A percentile compares a stretch with the other conserved stretches of the same genome.
phyloP scores from a whole-genome alignment of 2,329 filamentous ascomycete genomes.

The Anthostomella pinea region DNA sequence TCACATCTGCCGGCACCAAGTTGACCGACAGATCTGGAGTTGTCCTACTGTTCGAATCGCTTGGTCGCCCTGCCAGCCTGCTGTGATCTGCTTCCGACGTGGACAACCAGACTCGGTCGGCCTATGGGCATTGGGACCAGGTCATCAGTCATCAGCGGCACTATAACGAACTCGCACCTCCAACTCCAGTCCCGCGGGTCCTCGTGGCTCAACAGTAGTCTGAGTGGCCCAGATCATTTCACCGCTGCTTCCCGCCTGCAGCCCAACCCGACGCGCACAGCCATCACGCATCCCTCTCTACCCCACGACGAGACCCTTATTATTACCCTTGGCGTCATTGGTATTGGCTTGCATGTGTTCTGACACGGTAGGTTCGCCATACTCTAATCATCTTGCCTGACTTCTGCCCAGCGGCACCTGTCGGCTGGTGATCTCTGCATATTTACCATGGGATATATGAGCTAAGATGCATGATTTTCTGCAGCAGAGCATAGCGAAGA shows the following conservation, averaged over 20 bases:
- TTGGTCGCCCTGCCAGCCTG: too few species aligned
- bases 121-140: too few species aligned
- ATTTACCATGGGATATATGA: slow-evolving; percentile 8
- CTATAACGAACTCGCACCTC: too few species aligned
- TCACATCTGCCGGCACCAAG: too few species aligned
- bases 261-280: slow-evolving; percentile 26
- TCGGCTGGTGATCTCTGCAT: slow-evolving; percentile 17
- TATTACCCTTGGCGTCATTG: slow-evolving; percentile 60
- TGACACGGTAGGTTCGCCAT: slow-evolving; percentile 56
- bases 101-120: too few species aligned
- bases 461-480: slow-evolving; percentile 15
- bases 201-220: slow-evolving; percentile 24
- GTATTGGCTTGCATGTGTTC: slow-evolving; percentile 57
- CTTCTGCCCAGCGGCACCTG: slow-evolving; percentile 4
- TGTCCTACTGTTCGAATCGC: too few species aligned
- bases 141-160: too few species aligned
- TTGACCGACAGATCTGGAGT: too few species aligned
- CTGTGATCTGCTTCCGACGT: too few species aligned
- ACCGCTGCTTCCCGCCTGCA: slow-evolving; percentile 29
- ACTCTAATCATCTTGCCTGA: neutral
- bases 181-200: too few species aligned
- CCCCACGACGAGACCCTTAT: slow-evolving; percentile 41
- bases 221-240: slow-evolving; percentile 28
- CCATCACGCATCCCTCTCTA: slow-evolving; percentile 38
- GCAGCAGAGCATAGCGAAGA: slow-evolving; percentile 9